Percentiles rank a stretch among this genome's conserved stretches.
Evolutionary conservation across 768 basidiomycete species (phyloP).

Genomic region (Rhodotorula paludigena): DNA sequence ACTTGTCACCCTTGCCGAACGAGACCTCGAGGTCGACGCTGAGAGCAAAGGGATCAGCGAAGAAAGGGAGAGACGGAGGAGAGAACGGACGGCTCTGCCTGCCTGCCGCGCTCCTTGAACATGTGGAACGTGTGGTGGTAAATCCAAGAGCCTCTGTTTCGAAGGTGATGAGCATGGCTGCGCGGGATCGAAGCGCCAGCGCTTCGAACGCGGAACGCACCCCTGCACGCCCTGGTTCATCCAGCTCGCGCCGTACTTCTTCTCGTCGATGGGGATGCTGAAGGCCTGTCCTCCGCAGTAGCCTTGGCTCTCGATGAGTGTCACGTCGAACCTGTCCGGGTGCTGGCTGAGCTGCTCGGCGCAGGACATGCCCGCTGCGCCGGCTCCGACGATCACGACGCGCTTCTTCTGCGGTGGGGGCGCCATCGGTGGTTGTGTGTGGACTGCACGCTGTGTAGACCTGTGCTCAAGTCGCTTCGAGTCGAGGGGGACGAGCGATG

Average conservation of each 20-base stretch:
- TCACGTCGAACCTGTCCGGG: slow-evolving; percentile 49
- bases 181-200: too few relatives aligned
- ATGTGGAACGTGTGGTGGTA: slow-evolving; percentile 50
- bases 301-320: slow-evolving; percentile 41
- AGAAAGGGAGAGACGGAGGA: background rate
- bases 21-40: slow-evolving; percentile 52
- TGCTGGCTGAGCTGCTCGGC: slow-evolving; percentile 49
- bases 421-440: background rate
- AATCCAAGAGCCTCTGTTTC: slow-evolving; percentile 38
- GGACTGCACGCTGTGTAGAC: background rate
- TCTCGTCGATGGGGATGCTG: slow-evolving; percentile 49
- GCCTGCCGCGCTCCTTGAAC: slow-evolving; percentile 46
- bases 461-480: too few relatives aligned
- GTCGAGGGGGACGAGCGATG: background rate
- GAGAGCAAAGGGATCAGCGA: background rate
- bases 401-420: slow-evolving; percentile 40
- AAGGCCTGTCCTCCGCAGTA: slow-evolving; percentile 52
- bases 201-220: too few relatives aligned
- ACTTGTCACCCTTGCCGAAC: slow-evolving; percentile 51
- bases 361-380: slow-evolving; percentile 50
- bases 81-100: slow-evolving; percentile 44
- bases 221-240: slow-evolving; percentile 53
- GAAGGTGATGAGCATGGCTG: too few relatives aligned
- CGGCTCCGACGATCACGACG: slow-evolving; percentile 52
- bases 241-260: slow-evolving; percentile 47